These are phyloP conservation scores for Colletotrichum musae DNA, from an alignment of 2,329 filamentous ascomycete species.

Conservation along the genomic window DNA sequence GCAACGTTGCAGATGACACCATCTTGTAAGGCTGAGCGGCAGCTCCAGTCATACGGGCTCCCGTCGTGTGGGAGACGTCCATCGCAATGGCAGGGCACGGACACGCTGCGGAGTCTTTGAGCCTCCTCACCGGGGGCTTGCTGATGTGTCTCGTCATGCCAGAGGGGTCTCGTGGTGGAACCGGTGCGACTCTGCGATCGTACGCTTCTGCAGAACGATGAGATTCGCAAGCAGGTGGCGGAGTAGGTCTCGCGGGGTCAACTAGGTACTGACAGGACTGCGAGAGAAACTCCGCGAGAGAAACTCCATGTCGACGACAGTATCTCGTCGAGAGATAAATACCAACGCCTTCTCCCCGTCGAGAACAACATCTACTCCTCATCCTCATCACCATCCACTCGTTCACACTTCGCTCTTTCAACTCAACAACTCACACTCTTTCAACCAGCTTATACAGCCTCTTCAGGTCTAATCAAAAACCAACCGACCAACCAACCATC, in stretches of 20 bases:
- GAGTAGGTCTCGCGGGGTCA: not conserved
- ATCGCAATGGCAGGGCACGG: not conserved
- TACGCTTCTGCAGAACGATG: not conserved
- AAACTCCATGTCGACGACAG: not conserved
- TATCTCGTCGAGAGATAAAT: not conserved
- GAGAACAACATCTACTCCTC: not conserved
- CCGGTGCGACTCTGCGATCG: not conserved
- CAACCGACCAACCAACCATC: not conserved
- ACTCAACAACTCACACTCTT: slow-evolving; percentile 13
- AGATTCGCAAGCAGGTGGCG: slow-evolving; percentile 7
- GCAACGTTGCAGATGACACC: not conserved
- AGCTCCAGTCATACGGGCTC: not conserved
- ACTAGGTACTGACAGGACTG: not conserved
- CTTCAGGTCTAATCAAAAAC: slow-evolving; percentile 1
- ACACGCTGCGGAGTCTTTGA: not conserved
- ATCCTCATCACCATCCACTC: slow-evolving; percentile 15
- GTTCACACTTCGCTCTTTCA: slow-evolving; percentile 10
- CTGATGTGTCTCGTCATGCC: not conserved
- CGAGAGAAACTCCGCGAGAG: not conserved
- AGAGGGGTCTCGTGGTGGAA: not conserved
- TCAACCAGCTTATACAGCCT: slow-evolving; percentile 3
- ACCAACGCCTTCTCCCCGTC: not conserved
- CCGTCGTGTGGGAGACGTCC: not conserved
- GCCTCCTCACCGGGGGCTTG: not conserved
- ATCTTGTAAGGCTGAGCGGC: not conserved